Base-by-base conservation (phyloP, 2,329 filamentous ascomycete genomes). In the Cercospora citrullina region DNA sequence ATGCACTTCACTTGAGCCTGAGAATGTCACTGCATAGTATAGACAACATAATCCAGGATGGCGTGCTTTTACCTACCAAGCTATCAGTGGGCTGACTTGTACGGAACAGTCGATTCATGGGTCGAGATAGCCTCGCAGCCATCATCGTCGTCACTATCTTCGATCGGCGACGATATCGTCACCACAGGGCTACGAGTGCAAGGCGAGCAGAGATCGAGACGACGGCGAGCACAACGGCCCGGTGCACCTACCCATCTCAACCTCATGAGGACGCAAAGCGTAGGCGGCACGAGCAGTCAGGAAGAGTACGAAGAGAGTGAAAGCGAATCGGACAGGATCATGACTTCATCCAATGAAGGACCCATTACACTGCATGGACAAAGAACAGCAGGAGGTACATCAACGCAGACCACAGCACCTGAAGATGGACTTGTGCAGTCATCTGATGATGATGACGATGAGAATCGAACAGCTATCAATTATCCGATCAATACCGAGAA, bases 271-370 rank as follows among this genome's bases (percentile, higher is more conserved):
- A 81, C 85, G 16, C 77, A 79, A 30, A 84, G 81, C 68, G 75
- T 78, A 51, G 83, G 81, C 12, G 82, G 81, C 62, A 72, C 73
- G 5, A 96, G 93, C 80, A 96, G 94, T 75, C 93, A 97, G 78
- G 94, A 97, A 74, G 94, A 97, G 81, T 96, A 96, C 75, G 93
- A 96, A 36, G 93, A 97, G 82, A 96, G 91, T 70, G 93, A 96
- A 79, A 96, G 87, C 79, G 94, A 97, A 70, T 93, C 93, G 51
- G 94, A 97, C 74, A 87, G 86, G 65, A 83, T 88, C 61, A 82
- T 89, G 81, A 87, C 85, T 66, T 89, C 87, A 68, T 90, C 88
- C 4, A 89, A 87, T 70, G 87, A 90, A 76, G 86, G 85, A 51
- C 78, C 87, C 26, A 75, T 77, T 10, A 78, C 21, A 74, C 75